Conservation (phyloP, 192 early-diverging fungal genomes). For the Thoreauomyces humboldtii region DNA sequence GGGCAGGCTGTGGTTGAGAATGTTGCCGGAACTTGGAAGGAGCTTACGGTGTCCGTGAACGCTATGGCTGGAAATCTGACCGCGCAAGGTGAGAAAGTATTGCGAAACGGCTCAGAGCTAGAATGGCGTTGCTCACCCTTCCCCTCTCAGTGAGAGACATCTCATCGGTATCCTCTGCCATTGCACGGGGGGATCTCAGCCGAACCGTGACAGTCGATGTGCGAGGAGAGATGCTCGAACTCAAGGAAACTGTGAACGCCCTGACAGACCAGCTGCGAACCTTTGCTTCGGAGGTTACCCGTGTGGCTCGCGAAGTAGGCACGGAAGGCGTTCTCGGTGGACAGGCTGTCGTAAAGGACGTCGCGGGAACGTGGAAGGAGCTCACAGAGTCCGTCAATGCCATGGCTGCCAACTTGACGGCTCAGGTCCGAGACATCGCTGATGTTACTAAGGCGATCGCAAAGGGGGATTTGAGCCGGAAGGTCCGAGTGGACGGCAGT, state of each 20-base stretch:
- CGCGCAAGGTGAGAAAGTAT: slow-evolving; percentile 43
- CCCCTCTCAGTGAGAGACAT: slow-evolving; percentile 67
- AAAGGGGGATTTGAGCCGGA: slow-evolving; percentile 62
- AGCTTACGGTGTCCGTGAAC: slow-evolving; percentile 65
- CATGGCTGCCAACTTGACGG: slow-evolving; percentile 65
- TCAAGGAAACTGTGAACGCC: slow-evolving; percentile 65
- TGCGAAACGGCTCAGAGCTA: too few relatives aligned
- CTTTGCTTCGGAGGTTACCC: slow-evolving; percentile 64
- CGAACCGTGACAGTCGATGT: slow-evolving; percentile 56
- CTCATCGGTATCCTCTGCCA: slow-evolving; percentile 54
- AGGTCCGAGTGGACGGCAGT: slow-evolving; percentile 59
- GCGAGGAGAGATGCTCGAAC: slow-evolving; percentile 57
- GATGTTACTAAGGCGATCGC: slow-evolving; percentile 63
- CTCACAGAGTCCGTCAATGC: slow-evolving; percentile 65
- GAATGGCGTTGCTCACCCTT: slow-evolving; percentile 52
- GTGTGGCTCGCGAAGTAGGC: slow-evolving; percentile 62
- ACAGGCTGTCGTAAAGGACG: slow-evolving; percentile 69
- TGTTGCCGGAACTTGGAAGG: slow-evolving; percentile 45
- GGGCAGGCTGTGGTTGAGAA: slow-evolving; percentile 53
- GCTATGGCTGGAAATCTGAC: slow-evolving; percentile 65
- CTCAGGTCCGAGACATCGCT: slow-evolving; percentile 70
- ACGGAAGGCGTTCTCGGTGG: slow-evolving; percentile 56
- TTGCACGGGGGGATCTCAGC: slow-evolving; percentile 53
- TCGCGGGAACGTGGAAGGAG: slow-evolving; percentile 76
- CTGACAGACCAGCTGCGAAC: slow-evolving; percentile 63